phyloP scores from a whole-genome alignment of 768 basidiomycete genomes.

The Auricularia heimuer region DNA sequence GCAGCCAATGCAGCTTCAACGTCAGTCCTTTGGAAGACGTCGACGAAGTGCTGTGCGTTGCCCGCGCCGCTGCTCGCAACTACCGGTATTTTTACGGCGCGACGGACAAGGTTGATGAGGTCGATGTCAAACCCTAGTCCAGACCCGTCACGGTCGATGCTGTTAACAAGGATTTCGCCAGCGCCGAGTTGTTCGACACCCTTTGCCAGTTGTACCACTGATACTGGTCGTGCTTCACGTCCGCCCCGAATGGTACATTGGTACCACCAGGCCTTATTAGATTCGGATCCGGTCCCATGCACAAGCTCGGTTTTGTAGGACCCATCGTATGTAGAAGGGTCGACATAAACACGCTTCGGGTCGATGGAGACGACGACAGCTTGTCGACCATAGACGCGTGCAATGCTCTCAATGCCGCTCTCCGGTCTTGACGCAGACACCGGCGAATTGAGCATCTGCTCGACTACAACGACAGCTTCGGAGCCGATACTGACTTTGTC shows the following conservation, averaged over 20 bases:
- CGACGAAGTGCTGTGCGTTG: constrained; percentile 67
- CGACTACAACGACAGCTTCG: constrained; percentile 91
- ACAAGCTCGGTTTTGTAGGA: constrained; percentile 53
- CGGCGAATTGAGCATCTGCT: constrained; percentile 49
- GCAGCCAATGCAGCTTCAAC: constrained; percentile 93
- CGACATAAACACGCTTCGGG: constrained; percentile 78
- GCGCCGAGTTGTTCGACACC: constrained; percentile 90
- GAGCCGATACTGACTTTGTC: constrained; percentile 98
- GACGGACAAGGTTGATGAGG: constrained; percentile 65
- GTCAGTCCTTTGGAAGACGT: constrained; percentile 68
- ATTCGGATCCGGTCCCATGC: constrained; percentile 26
- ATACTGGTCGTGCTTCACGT: constrained; percentile 70
- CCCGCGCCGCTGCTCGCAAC: constrained; percentile 95
- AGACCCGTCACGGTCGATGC: constrained; percentile 92
- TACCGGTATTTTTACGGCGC: constrained; percentile 76
- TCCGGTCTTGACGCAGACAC: constrained; percentile 42
- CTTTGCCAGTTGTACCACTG: constrained; percentile 81
- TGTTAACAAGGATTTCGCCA: constrained; percentile 90
- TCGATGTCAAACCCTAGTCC: constrained; percentile 87
- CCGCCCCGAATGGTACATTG: constrained; percentile 96
- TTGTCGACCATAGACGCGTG: constrained; percentile 82
- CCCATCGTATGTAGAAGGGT: constrained; percentile 52
- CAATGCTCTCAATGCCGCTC: constrained; percentile 90
- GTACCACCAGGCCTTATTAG: constrained; percentile 42
- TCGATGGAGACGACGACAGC: constrained; percentile 98